Evolutionary conservation across 768 basidiomycete genomes (phyloP).

Genomic region (Kwoniella bestiolae): DNA sequence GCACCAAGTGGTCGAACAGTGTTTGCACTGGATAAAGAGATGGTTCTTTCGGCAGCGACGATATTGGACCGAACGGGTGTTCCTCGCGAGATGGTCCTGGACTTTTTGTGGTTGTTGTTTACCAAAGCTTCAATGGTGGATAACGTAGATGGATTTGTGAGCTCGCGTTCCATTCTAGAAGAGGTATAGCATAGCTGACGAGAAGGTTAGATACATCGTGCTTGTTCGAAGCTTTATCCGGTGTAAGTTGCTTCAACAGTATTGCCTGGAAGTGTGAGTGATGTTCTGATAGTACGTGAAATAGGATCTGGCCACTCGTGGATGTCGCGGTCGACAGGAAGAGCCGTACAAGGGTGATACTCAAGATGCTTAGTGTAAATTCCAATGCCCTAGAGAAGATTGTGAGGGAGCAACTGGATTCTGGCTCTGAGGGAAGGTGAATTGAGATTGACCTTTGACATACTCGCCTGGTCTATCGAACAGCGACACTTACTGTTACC

Average conservation of each 20-base stretch:
- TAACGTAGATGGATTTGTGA: conserved; percentile 40
- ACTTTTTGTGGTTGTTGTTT: conserved; percentile 45
- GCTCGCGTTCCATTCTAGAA: conserved; percentile 3
- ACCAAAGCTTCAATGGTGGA: conserved; percentile 23
- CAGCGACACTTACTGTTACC: too few species aligned
- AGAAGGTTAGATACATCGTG: conserved; percentile 16
- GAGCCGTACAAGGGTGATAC: conserved; percentile 25
- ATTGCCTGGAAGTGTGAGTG: too few species aligned
- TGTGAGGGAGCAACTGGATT: conserved; percentile 17
- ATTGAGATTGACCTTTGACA: neutral
- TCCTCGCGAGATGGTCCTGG: conserved; percentile 29
- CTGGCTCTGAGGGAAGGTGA: conserved; percentile 12
- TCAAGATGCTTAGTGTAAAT: conserved; percentile 31
- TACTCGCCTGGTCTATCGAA: too few species aligned
- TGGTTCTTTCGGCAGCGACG: conserved; percentile 23
- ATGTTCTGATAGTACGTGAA: too few species aligned
- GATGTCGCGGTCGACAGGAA: conserved; percentile 23
- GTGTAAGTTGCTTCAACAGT: conserved; percentile 18
- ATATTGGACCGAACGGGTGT: conserved; percentile 13
- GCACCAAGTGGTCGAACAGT: neutral
- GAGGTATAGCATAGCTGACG: neutral
- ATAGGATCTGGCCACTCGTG: conserved; percentile 38
- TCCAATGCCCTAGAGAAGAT: conserved; percentile 29
- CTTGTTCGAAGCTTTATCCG: conserved; percentile 18
- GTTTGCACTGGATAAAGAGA: conserved; percentile 19